These are phyloP conservation scores for Cajanus cajan DNA, from an alignment of 306 rosid genomes.

Conservation along the genomic window DNA sequence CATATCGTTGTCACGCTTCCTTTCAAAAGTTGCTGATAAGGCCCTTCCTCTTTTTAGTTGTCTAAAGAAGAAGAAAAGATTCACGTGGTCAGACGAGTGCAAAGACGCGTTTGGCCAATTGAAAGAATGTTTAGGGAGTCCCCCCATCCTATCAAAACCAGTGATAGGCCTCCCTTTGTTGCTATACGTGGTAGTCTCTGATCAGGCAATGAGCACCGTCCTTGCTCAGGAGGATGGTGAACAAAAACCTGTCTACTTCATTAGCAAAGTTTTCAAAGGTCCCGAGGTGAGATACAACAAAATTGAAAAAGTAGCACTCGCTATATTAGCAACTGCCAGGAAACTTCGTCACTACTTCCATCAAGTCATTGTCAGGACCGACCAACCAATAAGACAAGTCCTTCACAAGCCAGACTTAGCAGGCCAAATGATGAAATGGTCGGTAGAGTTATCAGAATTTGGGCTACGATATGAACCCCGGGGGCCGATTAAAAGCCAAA, in stretches of 20 bases:
- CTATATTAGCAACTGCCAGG: neutral
- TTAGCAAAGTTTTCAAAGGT: neutral
- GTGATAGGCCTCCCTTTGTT: neutral
- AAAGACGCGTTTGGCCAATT: neutral
- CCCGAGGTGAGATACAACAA: neutral
- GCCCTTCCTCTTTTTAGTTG: neutral
- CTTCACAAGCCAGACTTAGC: too few species aligned
- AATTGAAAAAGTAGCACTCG: too few species aligned
- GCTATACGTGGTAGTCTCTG: neutral
- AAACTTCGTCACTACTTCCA: neutral
- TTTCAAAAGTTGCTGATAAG: neutral
- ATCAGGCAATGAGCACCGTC: neutral
- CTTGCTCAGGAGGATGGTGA: neutral
- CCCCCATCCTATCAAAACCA: neutral
- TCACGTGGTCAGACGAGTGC: neutral
- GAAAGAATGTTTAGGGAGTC: neutral
- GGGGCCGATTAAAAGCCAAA: too few species aligned
- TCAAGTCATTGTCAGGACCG: neutral
- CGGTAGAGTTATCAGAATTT: too few species aligned
- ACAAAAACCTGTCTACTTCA: neutral
- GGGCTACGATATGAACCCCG: too few species aligned
- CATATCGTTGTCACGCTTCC: neutral
- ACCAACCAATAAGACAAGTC: neutral
- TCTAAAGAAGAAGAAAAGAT: too few species aligned
- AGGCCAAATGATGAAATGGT: too few species aligned